These are phyloP conservation scores for Saccharomycopsis fodiens DNA, from an alignment of 805 yeast species.

Conservation along the genomic window DNA sequence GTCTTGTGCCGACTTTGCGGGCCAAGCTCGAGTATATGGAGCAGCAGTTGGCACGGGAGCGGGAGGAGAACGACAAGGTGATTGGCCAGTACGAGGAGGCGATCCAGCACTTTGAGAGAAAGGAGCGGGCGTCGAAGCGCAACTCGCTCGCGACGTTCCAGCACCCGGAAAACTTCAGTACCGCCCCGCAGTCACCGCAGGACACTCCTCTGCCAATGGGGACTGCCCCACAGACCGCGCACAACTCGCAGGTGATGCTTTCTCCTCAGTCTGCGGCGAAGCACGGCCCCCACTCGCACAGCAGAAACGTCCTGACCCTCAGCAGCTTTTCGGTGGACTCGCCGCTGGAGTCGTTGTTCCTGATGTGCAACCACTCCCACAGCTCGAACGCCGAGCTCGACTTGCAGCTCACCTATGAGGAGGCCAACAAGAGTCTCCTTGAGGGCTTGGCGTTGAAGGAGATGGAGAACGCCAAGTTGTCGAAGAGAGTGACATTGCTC, in stretches of 20 bases:
- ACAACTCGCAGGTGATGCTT: not conserved
- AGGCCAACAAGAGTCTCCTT: constrained; percentile 12
- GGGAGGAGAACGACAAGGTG: not conserved
- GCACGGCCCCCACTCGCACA: constrained; percentile 4
- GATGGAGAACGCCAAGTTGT: constrained; percentile 9
- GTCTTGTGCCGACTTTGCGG: constrained; percentile 14
- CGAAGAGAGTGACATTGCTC: constrained; percentile 2
- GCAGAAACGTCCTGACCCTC: not conserved
- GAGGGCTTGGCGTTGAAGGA: constrained; percentile 16
- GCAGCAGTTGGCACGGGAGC: constrained; percentile 4
- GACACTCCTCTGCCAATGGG: too few species aligned
- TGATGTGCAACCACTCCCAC: constrained; percentile 1
- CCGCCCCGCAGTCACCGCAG: not conserved
- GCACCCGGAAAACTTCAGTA: not conserved
- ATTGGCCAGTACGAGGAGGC: not conserved
- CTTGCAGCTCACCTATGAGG: constrained; percentile 11
- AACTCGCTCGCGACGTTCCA: not conserved
- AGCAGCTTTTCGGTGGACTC: not conserved
- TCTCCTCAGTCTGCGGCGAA: too few species aligned
- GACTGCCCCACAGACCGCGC: not conserved
- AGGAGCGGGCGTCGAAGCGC: not conserved
- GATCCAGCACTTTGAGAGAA: not conserved
- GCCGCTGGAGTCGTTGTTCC: constrained; percentile 2
- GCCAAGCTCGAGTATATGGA: constrained; percentile 15
- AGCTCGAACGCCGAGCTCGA: constrained; percentile 8